Evolutionary conservation across 768 basidiomycete genomes (phyloP), one percentile per base, ranked within the genome.

Genomic region (Lyophyllum atratum): DNA sequence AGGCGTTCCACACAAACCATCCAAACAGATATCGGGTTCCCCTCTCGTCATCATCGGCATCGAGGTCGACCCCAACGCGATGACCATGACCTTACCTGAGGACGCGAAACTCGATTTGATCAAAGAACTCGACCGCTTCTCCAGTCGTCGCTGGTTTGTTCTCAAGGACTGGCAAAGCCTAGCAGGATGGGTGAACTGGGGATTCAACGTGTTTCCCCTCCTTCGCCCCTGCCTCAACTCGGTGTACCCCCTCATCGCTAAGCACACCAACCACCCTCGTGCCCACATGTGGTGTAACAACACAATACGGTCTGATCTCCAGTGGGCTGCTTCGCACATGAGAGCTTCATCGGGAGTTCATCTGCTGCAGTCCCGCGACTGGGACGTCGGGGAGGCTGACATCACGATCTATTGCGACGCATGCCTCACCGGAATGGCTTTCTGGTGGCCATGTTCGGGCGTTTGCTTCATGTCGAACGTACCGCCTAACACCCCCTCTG

Each of bases 21-120:
- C 34, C 4, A 54, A 54, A 25, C 53, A 54, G 21, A 6, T 47
- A 1, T 25, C 7, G 3, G 44, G 53, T 4, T 59, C 33, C 0
- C 9, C 31, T 0, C 66, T 80, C 4, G 58, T 61, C 3, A 71
- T 79, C 49, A 72, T 80, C 53, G 76, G 79, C 9, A 74, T 76
- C 51, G 24, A 65, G 0, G 73, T 79, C 17, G 73, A 80, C 54
- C 42, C 72, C 0, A 65, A 69, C 19, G 42, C 46, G 0, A 70
- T 77, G 68, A 67, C 68, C 0, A 59, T 75, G 55, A 62, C 68
- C 6, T 52, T 70, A 53, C 15, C 57, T 0, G 21, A n/a, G 0
- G 44, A 58, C 2, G 39, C 31, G 15, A 40, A 53, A 5, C 31
- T 25, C 19, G 56, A 66, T 3, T 57, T 70, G 4, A 19, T 68